Conservation (phyloP, 2,329 filamentous ascomycete genomes). For the Epicoccum nigrum region DNA sequence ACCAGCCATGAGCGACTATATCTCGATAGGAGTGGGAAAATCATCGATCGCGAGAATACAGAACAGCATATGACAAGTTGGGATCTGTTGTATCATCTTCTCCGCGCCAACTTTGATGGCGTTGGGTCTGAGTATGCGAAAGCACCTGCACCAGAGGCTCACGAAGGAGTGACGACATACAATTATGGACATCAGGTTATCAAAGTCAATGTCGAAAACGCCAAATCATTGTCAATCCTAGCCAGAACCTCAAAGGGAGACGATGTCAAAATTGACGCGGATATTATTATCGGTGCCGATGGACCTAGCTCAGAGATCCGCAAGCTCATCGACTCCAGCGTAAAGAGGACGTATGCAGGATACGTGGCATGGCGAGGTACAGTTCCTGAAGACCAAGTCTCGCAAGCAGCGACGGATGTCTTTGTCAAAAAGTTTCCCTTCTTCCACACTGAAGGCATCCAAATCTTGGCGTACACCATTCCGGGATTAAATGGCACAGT, state of each 20-base stretch:
- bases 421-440: slow-evolving; percentile 30
- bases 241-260: slow-evolving; percentile 9
- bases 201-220: slow-evolving; percentile 13
- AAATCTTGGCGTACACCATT: slow-evolving; percentile 48
- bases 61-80: slow-evolving; percentile 39
- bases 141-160: slow-evolving; percentile 15
- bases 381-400: slow-evolving; percentile 27
- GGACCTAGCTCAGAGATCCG: slow-evolving; percentile 34
- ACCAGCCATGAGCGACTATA: slow-evolving; percentile 29
- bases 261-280: slow-evolving; percentile 17
- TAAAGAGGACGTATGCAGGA: slow-evolving; percentile 30
- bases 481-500: slow-evolving; percentile 49
- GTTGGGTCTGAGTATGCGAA: slow-evolving; percentile 28
- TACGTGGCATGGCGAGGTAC: slow-evolving; percentile 40
- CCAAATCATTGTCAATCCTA: not conserved
- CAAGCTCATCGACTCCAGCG: slow-evolving; percentile 18
- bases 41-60: slow-evolving; percentile 26
- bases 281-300: slow-evolving; percentile 35
- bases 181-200: slow-evolving; percentile 28
- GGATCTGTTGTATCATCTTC: slow-evolving; percentile 35
- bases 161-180: slow-evolving; percentile 24
- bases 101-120: slow-evolving; percentile 35
- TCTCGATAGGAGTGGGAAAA: slow-evolving; percentile 25
- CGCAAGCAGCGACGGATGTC: slow-evolving; percentile 17
- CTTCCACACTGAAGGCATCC: slow-evolving; percentile 22